Evolutionary conservation across 805 yeast species (phyloP), one percentile per base, ranked within the genome.

Genomic region (Kazachstania taianensis): DNA sequence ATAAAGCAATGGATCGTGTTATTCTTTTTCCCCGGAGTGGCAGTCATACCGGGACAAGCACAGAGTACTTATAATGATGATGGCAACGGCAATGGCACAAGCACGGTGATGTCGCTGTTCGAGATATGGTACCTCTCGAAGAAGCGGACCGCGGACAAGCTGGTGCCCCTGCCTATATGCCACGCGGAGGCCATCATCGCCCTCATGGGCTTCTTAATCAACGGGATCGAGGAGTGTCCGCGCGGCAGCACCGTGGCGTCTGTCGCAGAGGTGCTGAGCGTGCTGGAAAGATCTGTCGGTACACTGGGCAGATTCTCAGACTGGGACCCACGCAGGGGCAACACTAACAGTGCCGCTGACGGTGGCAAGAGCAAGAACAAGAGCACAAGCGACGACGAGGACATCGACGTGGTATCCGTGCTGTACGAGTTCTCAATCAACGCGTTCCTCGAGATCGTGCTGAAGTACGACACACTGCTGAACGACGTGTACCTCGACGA

Each of bases 141-240:
- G 36, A 41, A 61, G 35, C 59, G 73, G 46, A 84, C 78, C 43
- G 71, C 84, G 1, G 75, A 74, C 40, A 67, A 72, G 16, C 58
- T 84, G 25, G 66, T 78, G 2, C 66, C 75, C n/a, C 67, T 76
- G 35, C 75, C 83, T 1, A 71, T 69, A 37, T 82, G 82, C 5
- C 75, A 78, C 49, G 72, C 83, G 0, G 72, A 79, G 14, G 69
- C 79, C 33, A 66, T 81, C 2, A 53, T 80, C 9, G 60, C 83
- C 2, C 67, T 78, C 34, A 61, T 79, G 37, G 60, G 77, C 14
- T 56, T 75, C 5, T 23, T 59, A 15, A 48, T 55, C 5, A 75
- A 72, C 48, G 74, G 86, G 1, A 65, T 73, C 17, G 74, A 70
- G 33, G 86, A 80, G 50, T 86, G 78, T 43, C 73, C 72, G 38